These are phyloP conservation scores for Malus sieversii DNA, from an alignment of 306 rosid species.

Conservation along the genomic window DNA sequence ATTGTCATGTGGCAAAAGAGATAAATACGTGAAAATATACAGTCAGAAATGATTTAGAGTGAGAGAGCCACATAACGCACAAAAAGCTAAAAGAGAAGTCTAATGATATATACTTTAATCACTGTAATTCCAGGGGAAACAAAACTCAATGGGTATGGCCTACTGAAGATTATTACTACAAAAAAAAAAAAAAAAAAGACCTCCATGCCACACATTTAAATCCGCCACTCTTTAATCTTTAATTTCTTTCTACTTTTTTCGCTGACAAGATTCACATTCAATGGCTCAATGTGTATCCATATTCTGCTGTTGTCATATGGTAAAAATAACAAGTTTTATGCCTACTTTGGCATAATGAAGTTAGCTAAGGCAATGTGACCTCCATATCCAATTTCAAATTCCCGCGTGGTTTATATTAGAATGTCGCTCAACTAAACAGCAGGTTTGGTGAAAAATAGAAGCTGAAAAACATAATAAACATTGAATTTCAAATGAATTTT, in stretches of 20 bases:
- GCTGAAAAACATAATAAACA: too few relatives aligned
- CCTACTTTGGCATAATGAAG: too few relatives aligned
- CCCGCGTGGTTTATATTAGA: background rate
- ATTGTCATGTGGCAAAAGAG: too few relatives aligned
- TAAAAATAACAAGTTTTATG: too few relatives aligned
- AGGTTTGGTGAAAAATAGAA: too few relatives aligned
- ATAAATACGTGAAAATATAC: too few relatives aligned
- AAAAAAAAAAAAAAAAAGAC: background rate
- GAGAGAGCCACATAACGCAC: background rate
- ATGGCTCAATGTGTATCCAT: background rate
- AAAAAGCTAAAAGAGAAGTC: background rate
- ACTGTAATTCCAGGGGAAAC: conserved; percentile 17
- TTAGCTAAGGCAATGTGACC: too few relatives aligned
- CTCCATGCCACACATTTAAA: background rate
- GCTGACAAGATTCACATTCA: conserved; percentile 5
- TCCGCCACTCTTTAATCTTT: background rate
- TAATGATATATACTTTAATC: background rate
- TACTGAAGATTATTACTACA: conserved; percentile 12
- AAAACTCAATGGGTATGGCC: conserved; percentile 35
- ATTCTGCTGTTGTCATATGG: background rate
- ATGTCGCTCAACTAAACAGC: background rate
- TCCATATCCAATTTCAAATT: too few relatives aligned
- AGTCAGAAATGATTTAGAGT: too few relatives aligned
- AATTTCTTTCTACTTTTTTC: background rate
- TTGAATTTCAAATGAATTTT: background rate